Percentiles rank a stretch among this genome's conserved stretches.
Conservation (phyloP, 1,284 basidiomycete species). For the Apiotrichum porosum region DNA sequence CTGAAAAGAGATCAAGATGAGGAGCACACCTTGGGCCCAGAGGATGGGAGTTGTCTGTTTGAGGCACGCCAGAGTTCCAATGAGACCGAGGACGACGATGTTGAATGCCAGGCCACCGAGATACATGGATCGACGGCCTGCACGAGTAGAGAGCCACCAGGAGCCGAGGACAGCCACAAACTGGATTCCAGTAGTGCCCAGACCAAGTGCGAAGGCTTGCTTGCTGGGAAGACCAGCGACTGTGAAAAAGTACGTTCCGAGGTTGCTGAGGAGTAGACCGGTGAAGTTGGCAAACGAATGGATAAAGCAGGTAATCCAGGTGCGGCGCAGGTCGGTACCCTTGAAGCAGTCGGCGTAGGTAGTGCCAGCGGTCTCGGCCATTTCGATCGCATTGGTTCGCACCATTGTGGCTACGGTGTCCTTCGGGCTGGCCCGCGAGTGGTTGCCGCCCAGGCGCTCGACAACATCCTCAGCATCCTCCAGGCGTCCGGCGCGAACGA, state of each 20-base stretch:
- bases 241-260: slow-evolving; percentile 48
- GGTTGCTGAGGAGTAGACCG: slow-evolving; percentile 36
- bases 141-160: slow-evolving; percentile 46
- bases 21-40: slow-evolving; percentile 17
- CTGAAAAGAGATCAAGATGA: slow-evolving; percentile 23
- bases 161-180: slow-evolving; percentile 36
- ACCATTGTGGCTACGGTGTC: slow-evolving; percentile 50
- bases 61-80: no score
- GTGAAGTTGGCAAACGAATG: slow-evolving; percentile 44
- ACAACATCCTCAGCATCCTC: slow-evolving; percentile 38
- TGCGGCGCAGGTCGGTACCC: slow-evolving; percentile 41
- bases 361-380: slow-evolving; percentile 31
- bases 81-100: slow-evolving; percentile 52
- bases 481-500: slow-evolving; percentile 29
- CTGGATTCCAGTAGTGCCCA: slow-evolving; percentile 43
- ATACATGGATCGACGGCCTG: slow-evolving; percentile 51
- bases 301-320: slow-evolving; percentile 44
- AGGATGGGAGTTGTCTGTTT: not conserved
- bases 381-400: slow-evolving; percentile 39
- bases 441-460: slow-evolving; percentile 7
- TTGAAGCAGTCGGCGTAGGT: slow-evolving; percentile 52
- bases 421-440: slow-evolving; percentile 16
- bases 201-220: slow-evolving; percentile 47
- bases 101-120: slow-evolving; percentile 50
- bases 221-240: slow-evolving; percentile 48